Evolutionary conservation across 768 basidiomycete species (phyloP), one percentile per base, ranked within the genome.

Genomic region (Trametes gibbosa): DNA sequence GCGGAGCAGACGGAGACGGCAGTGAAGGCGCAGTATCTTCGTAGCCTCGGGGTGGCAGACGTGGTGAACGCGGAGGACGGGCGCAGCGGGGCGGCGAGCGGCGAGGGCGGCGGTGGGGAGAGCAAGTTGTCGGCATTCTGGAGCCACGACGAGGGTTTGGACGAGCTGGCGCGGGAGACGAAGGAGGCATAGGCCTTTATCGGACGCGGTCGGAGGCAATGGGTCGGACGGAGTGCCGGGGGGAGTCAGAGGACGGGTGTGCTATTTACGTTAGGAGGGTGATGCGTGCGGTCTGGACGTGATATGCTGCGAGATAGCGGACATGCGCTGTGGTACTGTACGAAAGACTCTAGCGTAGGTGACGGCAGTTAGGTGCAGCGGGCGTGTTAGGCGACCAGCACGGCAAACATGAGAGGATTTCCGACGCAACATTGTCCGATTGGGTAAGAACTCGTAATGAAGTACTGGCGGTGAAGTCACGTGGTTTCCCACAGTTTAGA

Each of bases 61-160:
- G 64, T 65, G 43, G 67, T 34, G 67, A 62, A 24, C 52, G 70
- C 59, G 69, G 56, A 45, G 53, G 35, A 39, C 17, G 37, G 6
- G 13, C 34, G 6, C 24, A 66, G 70, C 34, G 63, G 49, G 17
- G 68, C 46, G 39, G 58, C 48, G 39, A 17, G 53, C 19, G 32
- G 43, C 25, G 64, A 29, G 57, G 64, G 50, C 17, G 65, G 49
- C 32, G 67, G 68, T 13, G 69, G 68, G 32, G 70, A 69, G 32
- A 72, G 75, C 66, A 70, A 68, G 5, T 69, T 66, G 29, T 54
- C 60, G 53, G 52, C 63, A 19, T 91, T 90, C 67, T 91, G 90
- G 89, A 76, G 77, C 34, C 78, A 79, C 50, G 89, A 92, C 66
- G 89, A 91, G 61, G 90, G 89, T 2, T 59, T 85, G 50, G 84